Evolutionary conservation across 768 basidiomycete species (phyloP), one percentile per base, ranked within the genome.

Genomic region (Saitozyma sp.): DNA sequence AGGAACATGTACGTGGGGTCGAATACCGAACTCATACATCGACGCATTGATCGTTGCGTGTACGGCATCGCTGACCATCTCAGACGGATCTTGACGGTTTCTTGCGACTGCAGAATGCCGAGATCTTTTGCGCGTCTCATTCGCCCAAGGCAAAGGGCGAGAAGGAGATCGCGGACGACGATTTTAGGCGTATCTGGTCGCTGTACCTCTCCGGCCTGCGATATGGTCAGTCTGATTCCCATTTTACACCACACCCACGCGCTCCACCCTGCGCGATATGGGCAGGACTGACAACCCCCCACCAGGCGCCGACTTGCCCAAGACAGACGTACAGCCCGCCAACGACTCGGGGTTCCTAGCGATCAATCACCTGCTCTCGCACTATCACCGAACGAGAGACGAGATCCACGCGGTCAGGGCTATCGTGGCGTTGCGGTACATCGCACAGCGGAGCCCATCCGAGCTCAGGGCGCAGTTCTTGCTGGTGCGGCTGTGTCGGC

Each of bases 401-500:
- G 39, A 1, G 56, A 64, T 6, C 59, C 7, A 50, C 29, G 57
- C 74, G 8, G 42, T 69, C 9, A 54, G 52, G 20, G 75, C 77
- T 14, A 62, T 69, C 16, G 17, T 61, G 2, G 64, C 64, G 17
- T 59, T 76, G 9, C 61, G 70, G 41, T 50, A 49, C 9, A 65
- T 75, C 9, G 39, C 61, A 9, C 56, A 51, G 8, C 57, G 70
- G 13, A 65, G 64, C 48, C 74, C 74, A 1, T 62, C 67, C 6
- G 65, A 64, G 38, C 57, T 56, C 2, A 62, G 69, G 29, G 74
- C 69, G 2, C 56, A 61, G 8, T 73, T 71, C 45, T 52, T 78
- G 13, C 60, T 78, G 1, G 60, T 71, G 8, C 51, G 74, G 39
- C 46, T 78, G 38, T 75, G 73, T 41, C 62, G 74, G 4, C 49